phyloP scores from a whole-genome alignment of 805 yeast species.

The Ogataea parapolymorpha region DNA sequence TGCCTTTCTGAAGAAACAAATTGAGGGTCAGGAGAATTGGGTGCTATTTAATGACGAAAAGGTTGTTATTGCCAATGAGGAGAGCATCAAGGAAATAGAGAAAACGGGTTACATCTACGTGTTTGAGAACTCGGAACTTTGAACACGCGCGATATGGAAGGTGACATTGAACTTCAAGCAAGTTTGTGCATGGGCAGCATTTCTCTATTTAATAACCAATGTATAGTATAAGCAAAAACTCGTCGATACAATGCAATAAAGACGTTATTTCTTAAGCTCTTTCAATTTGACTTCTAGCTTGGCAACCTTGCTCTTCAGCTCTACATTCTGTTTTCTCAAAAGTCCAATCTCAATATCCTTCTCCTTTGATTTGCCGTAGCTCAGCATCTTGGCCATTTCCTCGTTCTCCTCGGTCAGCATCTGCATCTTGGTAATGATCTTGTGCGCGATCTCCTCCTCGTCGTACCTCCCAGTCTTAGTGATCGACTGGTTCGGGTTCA shows the following conservation, averaged over 20 bases:
- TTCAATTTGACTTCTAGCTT: conserved; percentile 28
- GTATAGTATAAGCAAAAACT: too few species aligned
- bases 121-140: conserved; percentile 25
- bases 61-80: conserved; percentile 57
- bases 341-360: conserved; percentile 65
- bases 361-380: conserved; percentile 75
- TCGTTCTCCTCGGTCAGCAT: conserved; percentile 66
- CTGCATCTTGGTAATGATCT: conserved; percentile 59
- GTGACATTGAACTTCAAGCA: too few species aligned
- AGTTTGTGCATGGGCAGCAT: too few species aligned
- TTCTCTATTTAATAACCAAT: too few species aligned
- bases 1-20: conserved; percentile 55
- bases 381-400: conserved; percentile 62
- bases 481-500: conserved; percentile 44
- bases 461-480: conserved; percentile 64
- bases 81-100: conserved; percentile 41
- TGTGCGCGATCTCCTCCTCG: conserved; percentile 71
- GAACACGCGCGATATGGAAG: not conserved
- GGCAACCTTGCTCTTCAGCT: conserved; percentile 37
- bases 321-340: conserved; percentile 47
- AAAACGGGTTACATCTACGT: conserved; percentile 48
- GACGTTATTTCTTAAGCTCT: conserved; percentile 9
- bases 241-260: too few species aligned
- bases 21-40: conserved; percentile 51
- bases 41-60: conserved; percentile 86